Base-by-base conservation (phyloP, 2,329 filamentous ascomycete genomes). In the Neocatenulostroma microsporum region DNA sequence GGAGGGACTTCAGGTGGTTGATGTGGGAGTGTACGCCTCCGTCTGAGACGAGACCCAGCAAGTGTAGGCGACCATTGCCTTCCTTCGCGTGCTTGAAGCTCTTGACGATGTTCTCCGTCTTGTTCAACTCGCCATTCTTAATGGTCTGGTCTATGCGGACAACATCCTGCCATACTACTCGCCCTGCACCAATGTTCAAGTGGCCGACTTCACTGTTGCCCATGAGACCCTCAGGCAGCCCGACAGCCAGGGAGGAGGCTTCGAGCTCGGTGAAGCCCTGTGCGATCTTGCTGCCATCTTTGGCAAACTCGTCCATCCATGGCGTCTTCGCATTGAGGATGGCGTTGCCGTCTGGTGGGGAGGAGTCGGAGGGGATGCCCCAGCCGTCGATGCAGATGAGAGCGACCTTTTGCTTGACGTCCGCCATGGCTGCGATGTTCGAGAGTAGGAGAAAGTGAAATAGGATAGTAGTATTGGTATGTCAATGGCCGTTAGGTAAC, bases 121-220 rank as follows among this genome's bases (percentile, higher is more conserved):
- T 73, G 63, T 78, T 74, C 54, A 95, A 64, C 63, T 93, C 78
- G 48, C 76, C 78, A 55, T 87, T 86, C 74, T 89, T 91, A 69
- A 94, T 81, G 27, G 83, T 82, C 68, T 82, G 82, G 64, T 95
- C 91, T 67, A 98, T 98, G 56, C 91, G 84, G 49, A 98, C 91
- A 6, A 62, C 68, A 51, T 72, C 89, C 66, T 98, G 91, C 91
- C 91, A 98, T 55, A 98, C 91, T 44, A 98, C 91, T 57, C 91
- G 78, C 40, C 91, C 91, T 41, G 91, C 91, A 55, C 91, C 91
- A 62, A 98, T 96, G 74, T 98, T 98, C 70, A 98, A 68, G 67
- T 98, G 91, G 45, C 91, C 91, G 62, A 98, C 91, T 67, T 98
- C 91, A 53, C 85, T 94, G 73, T 98, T 98, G 49, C 91, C 91